Evolutionary conservation across 164 flowering plant species (phyloP), one percentile per base, ranked within the genome.

Genomic region (Dillenia suffruticosa): DNA sequence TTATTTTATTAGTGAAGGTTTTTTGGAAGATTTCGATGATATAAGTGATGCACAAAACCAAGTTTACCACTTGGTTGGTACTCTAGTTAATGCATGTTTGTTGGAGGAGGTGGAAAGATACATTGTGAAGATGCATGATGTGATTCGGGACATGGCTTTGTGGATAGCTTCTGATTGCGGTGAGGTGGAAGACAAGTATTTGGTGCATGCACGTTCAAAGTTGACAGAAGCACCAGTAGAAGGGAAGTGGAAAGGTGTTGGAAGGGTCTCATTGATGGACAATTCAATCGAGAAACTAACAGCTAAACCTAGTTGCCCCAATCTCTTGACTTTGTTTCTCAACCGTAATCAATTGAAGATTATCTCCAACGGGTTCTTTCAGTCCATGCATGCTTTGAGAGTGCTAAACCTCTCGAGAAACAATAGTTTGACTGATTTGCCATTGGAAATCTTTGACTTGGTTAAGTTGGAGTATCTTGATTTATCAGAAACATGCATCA

Each of bases 291-390:
- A 52, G 12, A n/a, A 49, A 22, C n/a, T 65, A 8, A n/a, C 12
- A 1, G 63, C 15, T 9, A 16, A 6, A 5, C 70, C 74, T 10
- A 12, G 16, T n/a, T 65, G 74, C 70, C 62, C 74, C 3, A 65
- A 61, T 57, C 49, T 70, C 12, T 8, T 12, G 14, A 65, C 74
- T 16, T 53, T 65, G 58, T n/a, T 70, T 49, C 66, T 70, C 26
- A 52, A 13, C 14, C 11, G 16, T 15, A 68, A 68, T 51, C 11
- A 5, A 45, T n/a, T 68, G 47, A 17, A 46, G 32, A 57, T 10
- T 2, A 16, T 63, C 19, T 26, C 48, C 3, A 47, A 63, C 8
- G 14, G 49, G 11, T 68, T 68, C 32, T 68, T 68, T n/a, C 12
- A 57, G 9, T 52, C 9, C 12, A 62, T 68, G 71, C 59, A 50